Evolutionary conservation across 495 filamentous ascomycete genomes (phyloP), one percentile per base, ranked within the genome.

Genomic region (Glarea lozoyensis): DNA sequence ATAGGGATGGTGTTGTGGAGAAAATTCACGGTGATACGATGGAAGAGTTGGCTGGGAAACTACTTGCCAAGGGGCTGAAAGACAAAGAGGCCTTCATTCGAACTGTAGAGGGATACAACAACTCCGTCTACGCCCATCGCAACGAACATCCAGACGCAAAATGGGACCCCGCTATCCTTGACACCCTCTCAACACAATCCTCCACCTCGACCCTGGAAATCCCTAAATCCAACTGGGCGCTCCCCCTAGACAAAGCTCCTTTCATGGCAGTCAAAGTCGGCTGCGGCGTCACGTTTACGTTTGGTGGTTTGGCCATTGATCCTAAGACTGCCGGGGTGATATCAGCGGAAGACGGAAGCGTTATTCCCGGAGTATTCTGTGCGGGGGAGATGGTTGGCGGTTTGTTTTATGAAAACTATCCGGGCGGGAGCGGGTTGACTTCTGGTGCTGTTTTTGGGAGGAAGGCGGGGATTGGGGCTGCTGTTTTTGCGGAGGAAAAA

Each of bases 201-300:
- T 51, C 49, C 2, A 37, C 25, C 1, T 54, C 15, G 16, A 40
- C 52, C 0, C 49, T 81, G 7, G 16, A 42, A 0, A 37, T 79
- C 1, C 49, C 68, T 0, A 83, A 83, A 56, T 72, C 74, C 0
- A 83, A 83, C 50, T 82, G 79, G 79, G 79, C 78, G 0, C 36
- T 72, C 17, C 65, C 76, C 0, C 55, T 82, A 19, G 63, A 69
- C n/a, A 50, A 66, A 50, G 59, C 55, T 1, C 78, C 77, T 0
- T 83, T 75, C 47, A 48, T 73, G 21, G 77, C 77, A 6, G 73
- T 81, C 36, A 67, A 70, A 40, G 74, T 81, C 5, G 66, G 68
- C 1, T 68, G 67, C 22, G 79, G 79, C 4, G 68, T 83, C 34
- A 81, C 77, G 0, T 83, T 81, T 49, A 81, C 78, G 0, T 83